Base-by-base conservation (phyloP, 441 rosid species). In the Erodium trifolium region DNA sequence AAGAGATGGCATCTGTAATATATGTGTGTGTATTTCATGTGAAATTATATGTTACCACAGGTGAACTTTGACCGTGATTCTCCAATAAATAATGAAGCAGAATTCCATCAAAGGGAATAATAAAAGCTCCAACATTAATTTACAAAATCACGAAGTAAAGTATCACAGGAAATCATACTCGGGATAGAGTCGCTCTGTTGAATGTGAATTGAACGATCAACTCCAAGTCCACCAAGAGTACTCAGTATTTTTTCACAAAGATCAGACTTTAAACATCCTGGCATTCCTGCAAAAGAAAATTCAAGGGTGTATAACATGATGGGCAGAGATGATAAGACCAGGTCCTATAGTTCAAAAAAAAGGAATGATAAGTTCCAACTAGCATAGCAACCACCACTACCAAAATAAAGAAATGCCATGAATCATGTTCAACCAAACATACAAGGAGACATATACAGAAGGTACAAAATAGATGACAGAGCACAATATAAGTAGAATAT, bases 211-310 rank as follows among this genome's bases (percentile, higher is more conserved):
- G 93, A 93, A 34, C 90, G 86, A 79, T 86, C 90, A 79, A 87
- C 98, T 76, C 87, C 98, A 73, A 94, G 81, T 72, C 84, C 84
- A 77, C 84, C 94, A 41, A 91, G 85, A 62, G 83, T 53, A 78
- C 76, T 90, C 60, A 88, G 69, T 72, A 94, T 76, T 73, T 94
- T 97, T 80, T 87, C 86, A 84, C 98, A 94, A 69, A 94, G 90
- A 23, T 97, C 96, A 71, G 99, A 92, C 80, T 94, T 94, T 27
- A 97, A 97, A 79, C 94, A 90, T 70, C 99, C 99, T 0, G 99
- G 98, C 81, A 92, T 90, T 73, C 99, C 99, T 94, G 79, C 60
- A 49, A 71, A 69, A 34, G 19, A 18, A 9, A 69, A 66, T 51
- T 67, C 49, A 71, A 70, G 17, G 49, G 59, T 31, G 49, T 14